A percentile compares a stretch with the other conserved stretches of the same genome.
phyloP scores from a whole-genome alignment of 768 basidiomycete genomes.

The Cubamyces sp. region DNA sequence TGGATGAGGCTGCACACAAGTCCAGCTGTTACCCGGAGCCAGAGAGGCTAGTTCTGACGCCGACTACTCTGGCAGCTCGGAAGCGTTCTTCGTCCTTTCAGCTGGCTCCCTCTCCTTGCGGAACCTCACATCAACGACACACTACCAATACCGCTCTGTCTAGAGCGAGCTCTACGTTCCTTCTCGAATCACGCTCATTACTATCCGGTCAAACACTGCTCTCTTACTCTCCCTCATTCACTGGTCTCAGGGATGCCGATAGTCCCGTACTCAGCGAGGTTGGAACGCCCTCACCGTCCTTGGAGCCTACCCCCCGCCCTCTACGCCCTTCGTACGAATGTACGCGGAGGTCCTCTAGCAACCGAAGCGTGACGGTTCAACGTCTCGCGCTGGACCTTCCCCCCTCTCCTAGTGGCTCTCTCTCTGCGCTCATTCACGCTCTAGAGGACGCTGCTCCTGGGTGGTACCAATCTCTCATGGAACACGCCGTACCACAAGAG shows the following conservation, averaged over 20 bases:
- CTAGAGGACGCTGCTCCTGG: constrained; percentile 24
- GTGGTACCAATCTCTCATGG: constrained; percentile 26
- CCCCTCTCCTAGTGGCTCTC: constrained; percentile 15
- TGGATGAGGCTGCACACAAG: no score
- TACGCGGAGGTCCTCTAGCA: background rate
- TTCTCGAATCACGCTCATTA: constrained; percentile 13
- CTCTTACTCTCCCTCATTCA: background rate
- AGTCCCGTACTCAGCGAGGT: background rate
- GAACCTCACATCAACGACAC: background rate
- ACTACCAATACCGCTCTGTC: background rate
- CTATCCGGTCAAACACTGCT: background rate
- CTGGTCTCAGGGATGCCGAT: background rate
- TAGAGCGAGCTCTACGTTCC: constrained; percentile 3
- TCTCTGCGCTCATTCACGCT: constrained; percentile 16
- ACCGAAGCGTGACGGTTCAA: constrained; percentile 19
- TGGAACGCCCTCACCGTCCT: background rate
- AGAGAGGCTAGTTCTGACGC: no score
- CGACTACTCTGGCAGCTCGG: background rate
- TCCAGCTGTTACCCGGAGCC: no score
- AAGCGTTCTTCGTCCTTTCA: background rate
- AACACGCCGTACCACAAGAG: constrained; percentile 6
- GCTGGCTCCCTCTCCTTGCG: background rate
- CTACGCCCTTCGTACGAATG: constrained; percentile 1
- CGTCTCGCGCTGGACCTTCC: constrained; percentile 22
- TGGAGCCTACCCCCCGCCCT: background rate